Conservation (phyloP, 164 flowering plant genomes). For the Vitis rupestris region DNA sequence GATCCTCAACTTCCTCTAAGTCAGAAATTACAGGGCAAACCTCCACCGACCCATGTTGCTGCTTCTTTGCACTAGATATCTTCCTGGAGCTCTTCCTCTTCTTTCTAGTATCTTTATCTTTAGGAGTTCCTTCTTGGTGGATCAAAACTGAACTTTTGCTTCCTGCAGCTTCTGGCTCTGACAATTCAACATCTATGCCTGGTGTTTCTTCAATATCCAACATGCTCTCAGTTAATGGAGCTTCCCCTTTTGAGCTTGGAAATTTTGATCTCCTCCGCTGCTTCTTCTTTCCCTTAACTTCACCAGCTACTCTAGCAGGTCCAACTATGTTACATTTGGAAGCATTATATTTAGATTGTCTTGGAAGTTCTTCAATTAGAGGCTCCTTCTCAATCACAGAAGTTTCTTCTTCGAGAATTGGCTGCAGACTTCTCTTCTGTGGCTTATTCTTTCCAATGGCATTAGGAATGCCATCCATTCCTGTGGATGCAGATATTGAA, state of each 20-base stretch:
- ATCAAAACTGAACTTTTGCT: not conserved
- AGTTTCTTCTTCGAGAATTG: not conserved
- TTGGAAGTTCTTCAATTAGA: not conserved
- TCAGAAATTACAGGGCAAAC: not conserved
- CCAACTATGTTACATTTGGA: not conserved
- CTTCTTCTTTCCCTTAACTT: slow-evolving; percentile 8
- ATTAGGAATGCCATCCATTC: not conserved
- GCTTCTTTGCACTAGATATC: not conserved
- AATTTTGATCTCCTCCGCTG: not conserved
- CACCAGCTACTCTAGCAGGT: not conserved
- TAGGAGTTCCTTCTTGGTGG: not conserved
- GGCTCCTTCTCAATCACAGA: not conserved
- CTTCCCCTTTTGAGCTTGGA: not conserved
- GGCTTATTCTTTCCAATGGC: not conserved
- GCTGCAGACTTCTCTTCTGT: slow-evolving; percentile 2
- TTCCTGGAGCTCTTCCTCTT: not conserved
- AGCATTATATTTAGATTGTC: slow-evolving; percentile 8
- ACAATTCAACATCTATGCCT: not conserved
- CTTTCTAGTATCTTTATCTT: not conserved
- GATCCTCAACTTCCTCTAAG: not conserved
- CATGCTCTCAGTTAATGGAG: not conserved
- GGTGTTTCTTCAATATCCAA: not conserved
- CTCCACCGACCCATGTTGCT: not conserved
- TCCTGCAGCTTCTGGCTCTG: not conserved
- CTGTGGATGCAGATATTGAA: not conserved